Base-by-base conservation (phyloP, 106 monocot species). In the Dactylorhiza incarnata region DNA sequence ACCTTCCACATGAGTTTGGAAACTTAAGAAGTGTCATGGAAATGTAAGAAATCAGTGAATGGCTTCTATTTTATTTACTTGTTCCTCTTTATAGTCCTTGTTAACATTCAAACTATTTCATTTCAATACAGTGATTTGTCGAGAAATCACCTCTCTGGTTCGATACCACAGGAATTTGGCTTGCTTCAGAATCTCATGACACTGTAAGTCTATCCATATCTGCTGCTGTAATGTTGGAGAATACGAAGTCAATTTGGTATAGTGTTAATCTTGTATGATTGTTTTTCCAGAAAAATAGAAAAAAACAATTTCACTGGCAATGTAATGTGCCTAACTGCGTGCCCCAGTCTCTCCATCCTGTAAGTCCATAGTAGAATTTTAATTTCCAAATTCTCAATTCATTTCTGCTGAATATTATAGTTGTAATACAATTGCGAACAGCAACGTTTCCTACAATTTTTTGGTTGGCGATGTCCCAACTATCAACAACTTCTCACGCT, bases 11-110 rank as follows among this genome's bases (percentile, higher is more conserved):
- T 19, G 93, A 93, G 72, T 93, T 97, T 81, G 96, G 96, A 81
- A 97, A 97, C 70, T 79, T 97, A 48, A 82, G 96, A 44, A 94
- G 96, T 81, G 66, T 97, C 45, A 83, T 93, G 91, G 91, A 91
- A 76, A 93, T 97, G 96, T 93, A 86, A 88, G 79, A 5, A 56
- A 48, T 62, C 75, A 63, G 44, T 37, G 16, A 48, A 47, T 0
- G 25, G 51, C 6, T 15, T 65, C 17, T 20, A 53, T 29, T 46
- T 49, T 72, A 5, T 56, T 68, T 51, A 54, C 14, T 69, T 75
- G 22, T 29, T 23, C 25, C 55, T 37, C 3, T 43, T 26, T 37
- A 22, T 24, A 66, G n/a, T 59, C 26, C 9, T 9, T 52, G 43
- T 69, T 59, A 6, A 6, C 10, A 69, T n/a, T 48, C 20, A 46